Evolutionary conservation across 805 yeast genomes (phyloP), one percentile per base, ranked within the genome.

Genomic region (Yarrowia deformans): DNA sequence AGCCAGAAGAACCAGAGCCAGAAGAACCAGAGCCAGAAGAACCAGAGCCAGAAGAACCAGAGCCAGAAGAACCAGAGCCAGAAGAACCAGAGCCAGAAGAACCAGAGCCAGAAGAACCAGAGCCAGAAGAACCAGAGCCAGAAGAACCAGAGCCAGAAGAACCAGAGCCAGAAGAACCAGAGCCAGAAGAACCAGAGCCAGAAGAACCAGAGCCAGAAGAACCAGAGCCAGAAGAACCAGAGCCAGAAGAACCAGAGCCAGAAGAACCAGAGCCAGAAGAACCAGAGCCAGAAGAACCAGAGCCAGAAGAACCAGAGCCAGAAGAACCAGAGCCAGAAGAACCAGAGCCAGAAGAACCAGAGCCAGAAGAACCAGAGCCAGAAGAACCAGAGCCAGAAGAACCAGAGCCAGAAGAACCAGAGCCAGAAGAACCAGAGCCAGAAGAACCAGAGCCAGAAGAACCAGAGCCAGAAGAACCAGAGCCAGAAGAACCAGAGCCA

Each of bases 41-140:
- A 4, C 58, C 45, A 1, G n/a, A n/a, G n/a, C 40, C 50, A 12
- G 40, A 29, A 3, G 64, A 42, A 3, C 50, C 48, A 8, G n/a
- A n/a, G n/a, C 63, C 64, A n/a, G 39, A 19, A n/a, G 60, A 54
- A 4, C 60, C 58, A 18, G n/a, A n/a, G n/a, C 45, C 46, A 19
- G 61, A 50, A 1, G 56, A 50, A 5, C 23, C 56, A n/a, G n/a
- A n/a, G n/a, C n/a, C n/a, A 23, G 37, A 23, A 10, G 48, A 55
- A 32, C 29, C 13, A 18, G 23, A n/a, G 12, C 29, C 37, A 2
- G 39, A 34, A 34, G n/a, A 54, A 4, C 58, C 45, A 1, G n/a
- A n/a, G n/a, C 40, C 50, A 12, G 40, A 29, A 3, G 64, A 42
- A 3, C 50, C 48, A 8, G n/a, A n/a, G n/a, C 63, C 64, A n/a